Conservation (phyloP, 371 early-diverging fungal genomes). For the Batkoa obscura region DNA sequence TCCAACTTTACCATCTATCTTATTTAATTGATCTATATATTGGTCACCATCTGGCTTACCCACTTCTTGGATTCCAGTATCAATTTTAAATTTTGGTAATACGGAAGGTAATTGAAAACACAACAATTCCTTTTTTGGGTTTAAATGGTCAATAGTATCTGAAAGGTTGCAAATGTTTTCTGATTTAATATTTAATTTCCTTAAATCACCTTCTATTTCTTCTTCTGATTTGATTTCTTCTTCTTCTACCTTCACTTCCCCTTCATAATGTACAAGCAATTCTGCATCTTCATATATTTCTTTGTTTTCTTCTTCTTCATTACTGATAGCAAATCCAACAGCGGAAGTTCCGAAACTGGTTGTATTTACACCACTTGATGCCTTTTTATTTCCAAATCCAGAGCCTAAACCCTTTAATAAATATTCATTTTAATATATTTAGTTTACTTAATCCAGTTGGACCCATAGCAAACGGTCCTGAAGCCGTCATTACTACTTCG, state of each 20-base stretch:
- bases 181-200: background rate
- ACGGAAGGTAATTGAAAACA: background rate
- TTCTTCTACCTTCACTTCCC: background rate
- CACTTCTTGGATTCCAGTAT: background rate
- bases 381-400: background rate
- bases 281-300: slow-evolving; percentile 1
- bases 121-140: background rate
- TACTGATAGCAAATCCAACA: background rate
- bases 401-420: background rate
- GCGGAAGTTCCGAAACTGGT: background rate
- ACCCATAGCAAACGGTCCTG: background rate
- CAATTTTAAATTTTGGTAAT: background rate
- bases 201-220: background rate
- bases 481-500: background rate
- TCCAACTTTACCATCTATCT: background rate
- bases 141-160: background rate
- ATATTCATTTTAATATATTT: background rate
- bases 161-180: background rate
- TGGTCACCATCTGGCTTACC: background rate
- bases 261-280: background rate
- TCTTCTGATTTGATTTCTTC: background rate
- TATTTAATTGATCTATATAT: background rate
- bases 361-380: background rate
- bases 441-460: background rate
- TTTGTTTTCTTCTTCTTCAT: slow-evolving; percentile 2